phyloP scores from a whole-genome alignment of 192 early-diverging fungal genomes.

The Umbelopsis vinacea region DNA sequence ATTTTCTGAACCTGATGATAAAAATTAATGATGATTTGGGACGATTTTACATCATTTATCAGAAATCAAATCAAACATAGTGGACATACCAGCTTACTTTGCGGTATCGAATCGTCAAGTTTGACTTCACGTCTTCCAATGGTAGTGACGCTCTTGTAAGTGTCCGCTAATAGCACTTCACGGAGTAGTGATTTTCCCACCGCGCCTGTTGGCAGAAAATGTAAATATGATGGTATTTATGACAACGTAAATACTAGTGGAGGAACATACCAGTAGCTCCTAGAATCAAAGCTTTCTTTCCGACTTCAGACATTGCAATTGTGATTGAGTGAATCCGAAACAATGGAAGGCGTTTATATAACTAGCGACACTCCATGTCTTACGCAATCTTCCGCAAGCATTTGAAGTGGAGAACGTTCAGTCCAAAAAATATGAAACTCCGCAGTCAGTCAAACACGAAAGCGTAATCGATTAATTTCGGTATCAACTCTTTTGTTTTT shows the following conservation, averaged over 20 bases:
- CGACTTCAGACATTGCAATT: slow-evolving; percentile 6
- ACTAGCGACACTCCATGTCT: not conserved
- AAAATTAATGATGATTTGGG: not conserved
- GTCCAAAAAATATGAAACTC: not conserved
- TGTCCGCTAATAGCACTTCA: slow-evolving; percentile 51
- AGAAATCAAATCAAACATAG: not conserved
- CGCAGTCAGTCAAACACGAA: not conserved
- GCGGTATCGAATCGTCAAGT: slow-evolving; percentile 41
- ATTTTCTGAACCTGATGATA: slow-evolving; percentile 58
- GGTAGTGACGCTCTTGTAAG: slow-evolving; percentile 56
- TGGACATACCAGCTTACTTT: slow-evolving; percentile 47
- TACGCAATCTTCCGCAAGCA: not conserved
- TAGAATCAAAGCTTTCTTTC: slow-evolving; percentile 7
- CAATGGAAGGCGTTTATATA: no score
- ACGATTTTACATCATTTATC: not conserved
- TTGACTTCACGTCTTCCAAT: slow-evolving; percentile 56
- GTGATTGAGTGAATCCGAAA: not conserved
- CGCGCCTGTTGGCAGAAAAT: slow-evolving; percentile 43
- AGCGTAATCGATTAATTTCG: not conserved
- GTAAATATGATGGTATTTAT: not conserved
- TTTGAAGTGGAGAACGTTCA: not conserved
- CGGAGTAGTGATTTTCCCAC: slow-evolving; percentile 61
- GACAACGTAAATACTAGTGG: not conserved
- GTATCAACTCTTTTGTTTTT: not conserved
- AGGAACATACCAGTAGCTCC: not conserved